phyloP scores from a whole-genome alignment of 139 green algal species.

The Auxenochlorella pyrenoidosa region DNA sequence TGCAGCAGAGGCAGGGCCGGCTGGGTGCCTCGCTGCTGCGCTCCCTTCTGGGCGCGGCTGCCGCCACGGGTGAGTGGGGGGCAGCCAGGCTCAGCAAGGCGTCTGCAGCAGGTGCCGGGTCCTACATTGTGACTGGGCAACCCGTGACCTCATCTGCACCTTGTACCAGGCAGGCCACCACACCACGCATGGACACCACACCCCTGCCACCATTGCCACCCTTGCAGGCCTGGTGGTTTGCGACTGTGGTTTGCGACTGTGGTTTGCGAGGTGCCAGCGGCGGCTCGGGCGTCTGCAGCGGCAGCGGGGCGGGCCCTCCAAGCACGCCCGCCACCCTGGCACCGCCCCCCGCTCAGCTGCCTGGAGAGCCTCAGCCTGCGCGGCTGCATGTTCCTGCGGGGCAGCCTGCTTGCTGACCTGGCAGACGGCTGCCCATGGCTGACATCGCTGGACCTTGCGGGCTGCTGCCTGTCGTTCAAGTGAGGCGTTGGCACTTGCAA shows the following conservation, averaged over 20 bases:
- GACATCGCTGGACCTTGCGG: conserved; percentile 2
- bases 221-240: too few species aligned
- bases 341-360: background rate
- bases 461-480: conserved; percentile 12
- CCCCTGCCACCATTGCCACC: too few species aligned
- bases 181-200: too few species aligned
- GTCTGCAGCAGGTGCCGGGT: too few species aligned
- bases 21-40: conserved; percentile 38
- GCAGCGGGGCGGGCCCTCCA: background rate
- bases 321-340: background rate
- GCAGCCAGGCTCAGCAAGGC: too few species aligned
- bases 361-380: conserved; percentile 29
- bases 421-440: background rate
- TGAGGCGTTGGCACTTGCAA: background rate
- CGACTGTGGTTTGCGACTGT: too few species aligned
- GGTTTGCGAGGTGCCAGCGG: background rate
- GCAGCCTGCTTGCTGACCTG: conserved; percentile 13
- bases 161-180: too few species aligned
- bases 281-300: too few species aligned
- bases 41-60: conserved; percentile 3
- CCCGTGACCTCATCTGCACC: too few species aligned
- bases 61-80: conserved; percentile 2
- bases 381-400: conserved; percentile 24
- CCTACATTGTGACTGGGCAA: too few species aligned
- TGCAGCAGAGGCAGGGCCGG: background rate